phyloP scores from a whole-genome alignment of 2,329 filamentous ascomycete species.

The Fusarium pilosicola region DNA sequence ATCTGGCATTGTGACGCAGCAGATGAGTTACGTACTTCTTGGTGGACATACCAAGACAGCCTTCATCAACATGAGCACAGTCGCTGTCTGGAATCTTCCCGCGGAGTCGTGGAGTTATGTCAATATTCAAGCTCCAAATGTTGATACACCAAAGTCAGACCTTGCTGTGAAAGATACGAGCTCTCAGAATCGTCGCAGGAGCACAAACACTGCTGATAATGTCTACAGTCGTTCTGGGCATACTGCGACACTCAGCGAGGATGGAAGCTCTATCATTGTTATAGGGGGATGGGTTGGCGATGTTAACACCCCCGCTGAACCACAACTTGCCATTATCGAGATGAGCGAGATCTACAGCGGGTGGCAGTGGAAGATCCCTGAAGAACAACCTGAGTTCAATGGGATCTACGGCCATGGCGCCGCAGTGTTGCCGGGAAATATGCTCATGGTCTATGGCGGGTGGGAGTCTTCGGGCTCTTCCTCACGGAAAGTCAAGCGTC shows the following conservation, averaged over 20 bases:
- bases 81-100: conserved; percentile 87
- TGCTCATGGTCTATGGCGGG: conserved; percentile 75
- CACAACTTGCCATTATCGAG: conserved; percentile 81
- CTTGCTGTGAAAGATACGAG: conserved; percentile 57
- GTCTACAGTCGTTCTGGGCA: conserved; percentile 90
- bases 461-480: conserved; percentile 62
- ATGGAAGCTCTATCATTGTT: conserved; percentile 80
- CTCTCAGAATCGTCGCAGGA: conserved; percentile 16
- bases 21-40: conserved; percentile 81
- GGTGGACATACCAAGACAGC: conserved; percentile 85
- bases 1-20: conserved; percentile 72
- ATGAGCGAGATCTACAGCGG: conserved; percentile 79
- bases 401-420: conserved; percentile 73
- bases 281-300: conserved; percentile 95
- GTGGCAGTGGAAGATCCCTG: conserved; percentile 77
- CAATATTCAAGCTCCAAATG: conserved; percentile 62
- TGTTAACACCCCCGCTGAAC: conserved; percentile 76
- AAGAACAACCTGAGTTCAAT: conserved; percentile 55
- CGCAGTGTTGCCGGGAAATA: conserved; percentile 70
- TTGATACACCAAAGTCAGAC: conserved; percentile 59
- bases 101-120: conserved; percentile 89
- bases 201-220: conserved; percentile 45
- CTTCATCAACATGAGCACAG: conserved; percentile 94
- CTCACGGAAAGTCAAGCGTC: conserved; percentile 49
- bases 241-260: conserved; percentile 81